Evolutionary conservation across 169 alveolate species (phyloP), one percentile per base, ranked within the genome.

Genomic region (Plasmodium fragile): DNA sequence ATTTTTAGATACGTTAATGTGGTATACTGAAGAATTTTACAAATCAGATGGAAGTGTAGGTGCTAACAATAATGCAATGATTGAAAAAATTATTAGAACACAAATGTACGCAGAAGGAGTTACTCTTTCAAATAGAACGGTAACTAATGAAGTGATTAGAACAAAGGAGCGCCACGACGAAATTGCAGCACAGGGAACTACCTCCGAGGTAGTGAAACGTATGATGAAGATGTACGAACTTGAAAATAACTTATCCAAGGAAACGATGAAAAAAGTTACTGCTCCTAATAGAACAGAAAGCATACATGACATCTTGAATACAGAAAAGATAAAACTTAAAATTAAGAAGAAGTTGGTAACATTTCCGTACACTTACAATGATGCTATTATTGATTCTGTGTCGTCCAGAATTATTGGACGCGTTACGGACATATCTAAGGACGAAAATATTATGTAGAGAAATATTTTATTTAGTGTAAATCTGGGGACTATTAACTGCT

Each of bases 51-150:
- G n/a, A 53, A 55, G 28, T 81, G 80, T 32, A 52, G 18, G 2
- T 30, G 4, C 16, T 53, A 55, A 53, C 18, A n/a, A 53, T 55
- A 18, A n/a, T 81, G 25, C 36, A 53, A 55, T 81, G 91, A 39
- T 41, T 18, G 91, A 41, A 59, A 81, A 81, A 55, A 81, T 81
- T 53, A 53, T 81, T 53, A 81, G 91, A 55, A 81, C 55, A 53
- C 91, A 81, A 81, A 55, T 81, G 79, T 81, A 49, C 41, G 16
- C 41, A 34, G 91, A 81, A 13, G 91, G 91, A 8, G 70, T 81
- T 53, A 81, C 91, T 34, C 70, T 81, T 55, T 81, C 91, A 6
- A 81, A 81, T 34, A 81, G 91, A 81, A 81, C 91, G 10, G 91
- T 81, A 81, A 53, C 39, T 30, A 81, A 81, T 81, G 91, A 81